Percentiles rank a stretch among this genome's conserved stretches.
Evolutionary conservation across 805 yeast species (phyloP).

Genomic region (Suhomyces pyralidae): DNA sequence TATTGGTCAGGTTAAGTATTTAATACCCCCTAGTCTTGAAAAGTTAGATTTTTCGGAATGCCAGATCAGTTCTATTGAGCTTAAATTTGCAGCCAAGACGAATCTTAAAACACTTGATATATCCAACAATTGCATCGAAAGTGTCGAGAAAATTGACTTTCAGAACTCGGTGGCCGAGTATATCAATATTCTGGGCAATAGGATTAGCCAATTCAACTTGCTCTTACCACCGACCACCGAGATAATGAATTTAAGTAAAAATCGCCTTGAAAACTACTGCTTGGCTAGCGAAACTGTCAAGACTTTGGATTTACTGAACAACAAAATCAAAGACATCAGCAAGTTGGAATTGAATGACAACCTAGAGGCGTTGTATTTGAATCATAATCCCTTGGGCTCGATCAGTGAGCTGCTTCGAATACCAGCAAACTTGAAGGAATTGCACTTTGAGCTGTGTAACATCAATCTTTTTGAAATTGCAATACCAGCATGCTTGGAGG

Average conservation of each 20-base stretch:
- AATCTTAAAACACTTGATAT: not conserved
- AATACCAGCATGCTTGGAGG: not conserved
- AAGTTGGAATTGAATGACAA: slow-evolving; percentile 1
- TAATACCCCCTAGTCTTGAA: not conserved
- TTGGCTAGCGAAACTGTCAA: not conserved
- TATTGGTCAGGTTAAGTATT: not conserved
- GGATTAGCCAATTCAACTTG: not conserved
- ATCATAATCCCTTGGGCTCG: slow-evolving; percentile 1
- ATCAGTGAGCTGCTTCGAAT: slow-evolving; percentile 3
- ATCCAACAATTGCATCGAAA: not conserved
- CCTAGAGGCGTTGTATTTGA: slow-evolving; percentile 1
- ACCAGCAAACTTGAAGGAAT: not conserved
- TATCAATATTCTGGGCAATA: slow-evolving; percentile 7
- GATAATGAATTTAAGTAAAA: slow-evolving; percentile 2
- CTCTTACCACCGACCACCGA: not conserved
- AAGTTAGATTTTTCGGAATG: not conserved
- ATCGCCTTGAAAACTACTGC: not conserved
- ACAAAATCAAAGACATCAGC: not conserved
- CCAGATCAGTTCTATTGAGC: not conserved
- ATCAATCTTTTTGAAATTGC: not conserved
- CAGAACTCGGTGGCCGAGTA: not conserved
- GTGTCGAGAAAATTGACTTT: not conserved
- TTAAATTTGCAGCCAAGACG: not conserved
- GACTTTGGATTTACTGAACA: slow-evolving; percentile 5
- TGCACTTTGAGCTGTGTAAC: slow-evolving; percentile 5